A percentile compares a stretch with the other conserved stretches of the same genome.
Conservation (phyloP, 1,284 basidiomycete species). For the Cutaneotrichosporon sp. region DNA sequence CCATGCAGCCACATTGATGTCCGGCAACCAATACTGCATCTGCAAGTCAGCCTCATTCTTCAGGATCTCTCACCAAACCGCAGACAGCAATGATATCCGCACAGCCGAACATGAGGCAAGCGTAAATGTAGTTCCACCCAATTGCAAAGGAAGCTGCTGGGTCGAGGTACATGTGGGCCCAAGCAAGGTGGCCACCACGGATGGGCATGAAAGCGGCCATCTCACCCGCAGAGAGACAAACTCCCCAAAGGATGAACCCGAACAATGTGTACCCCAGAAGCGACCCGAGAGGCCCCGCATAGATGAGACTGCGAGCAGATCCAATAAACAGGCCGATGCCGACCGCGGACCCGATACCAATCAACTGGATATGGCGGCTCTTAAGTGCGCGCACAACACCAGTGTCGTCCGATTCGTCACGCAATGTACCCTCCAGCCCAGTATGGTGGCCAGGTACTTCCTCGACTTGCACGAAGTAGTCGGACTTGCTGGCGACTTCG, state of each 20-base stretch:
- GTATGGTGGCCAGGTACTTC: not conserved
- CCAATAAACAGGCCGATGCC: slow-evolving; percentile 19
- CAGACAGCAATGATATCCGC: slow-evolving; percentile 35
- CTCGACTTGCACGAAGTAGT: not conserved
- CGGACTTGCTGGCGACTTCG: slow-evolving; percentile 5
- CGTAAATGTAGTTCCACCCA: slow-evolving; percentile 36
- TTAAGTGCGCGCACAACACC: slow-evolving; percentile 15
- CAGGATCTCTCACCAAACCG: slow-evolving; percentile 16
- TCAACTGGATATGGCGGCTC: slow-evolving; percentile 17
- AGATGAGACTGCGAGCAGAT: slow-evolving; percentile 12
- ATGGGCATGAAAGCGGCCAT: slow-evolving; percentile 26
- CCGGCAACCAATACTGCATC: slow-evolving; percentile 30
- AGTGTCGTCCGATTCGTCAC: slow-evolving; percentile 7
- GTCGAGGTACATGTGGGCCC: slow-evolving; percentile 24
- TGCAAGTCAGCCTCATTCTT: not conserved
- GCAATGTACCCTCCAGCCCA: not conserved
- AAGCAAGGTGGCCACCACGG: slow-evolving; percentile 25
- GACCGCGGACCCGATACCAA: slow-evolving; percentile 13
- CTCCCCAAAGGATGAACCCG: slow-evolving; percentile 19
- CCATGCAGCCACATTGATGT: slow-evolving; percentile 30
- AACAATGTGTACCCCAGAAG: slow-evolving; percentile 20
- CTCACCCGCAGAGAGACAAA: slow-evolving; percentile 23
- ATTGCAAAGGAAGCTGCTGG: slow-evolving; percentile 14
- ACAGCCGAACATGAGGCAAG: slow-evolving; percentile 24
- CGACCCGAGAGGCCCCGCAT: slow-evolving; percentile 24